These are phyloP conservation scores for Luzula sylvatica DNA, from an alignment of 176 grass and related monocot genomes.

Conservation along the genomic window DNA sequence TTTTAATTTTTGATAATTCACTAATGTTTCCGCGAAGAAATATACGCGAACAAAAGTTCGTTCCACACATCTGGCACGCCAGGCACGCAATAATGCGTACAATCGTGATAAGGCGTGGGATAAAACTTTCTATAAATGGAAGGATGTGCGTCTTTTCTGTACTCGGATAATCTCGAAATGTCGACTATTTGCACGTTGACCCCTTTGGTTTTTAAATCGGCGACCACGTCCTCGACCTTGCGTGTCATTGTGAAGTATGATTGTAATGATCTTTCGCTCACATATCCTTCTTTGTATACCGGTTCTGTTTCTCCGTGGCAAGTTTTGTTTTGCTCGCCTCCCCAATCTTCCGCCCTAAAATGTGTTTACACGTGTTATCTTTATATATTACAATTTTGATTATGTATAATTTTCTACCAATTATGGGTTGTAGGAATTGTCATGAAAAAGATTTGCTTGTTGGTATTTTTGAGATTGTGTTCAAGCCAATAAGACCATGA, in stretches of 20 bases:
- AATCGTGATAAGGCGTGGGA: slow-evolving; percentile 49
- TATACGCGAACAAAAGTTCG: slow-evolving; percentile 42
- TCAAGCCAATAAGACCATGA: slow-evolving; percentile 53
- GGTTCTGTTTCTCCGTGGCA: slow-evolving; percentile 54
- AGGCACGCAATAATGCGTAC: slow-evolving; percentile 77
- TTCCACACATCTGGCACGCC: slow-evolving; percentile 79
- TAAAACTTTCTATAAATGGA: slow-evolving; percentile 44
- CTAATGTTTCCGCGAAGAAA: no score
- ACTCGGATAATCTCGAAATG: slow-evolving; percentile 56
- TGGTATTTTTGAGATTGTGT: slow-evolving; percentile 32
- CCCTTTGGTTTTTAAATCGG: slow-evolving; percentile 26
- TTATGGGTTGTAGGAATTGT: slow-evolving; percentile 65
- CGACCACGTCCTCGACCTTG: slow-evolving; percentile 20
- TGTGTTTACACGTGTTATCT: background rate
- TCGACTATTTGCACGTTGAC: slow-evolving; percentile 55
- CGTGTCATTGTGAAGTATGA: slow-evolving; percentile 46
- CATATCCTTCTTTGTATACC: slow-evolving; percentile 23
- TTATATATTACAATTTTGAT: no score
- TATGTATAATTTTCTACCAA: slow-evolving; percentile 29
- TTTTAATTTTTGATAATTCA: no score
- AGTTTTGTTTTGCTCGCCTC: slow-evolving; percentile 30
- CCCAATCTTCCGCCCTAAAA: slow-evolving; percentile 50
- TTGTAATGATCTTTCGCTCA: slow-evolving; percentile 19
- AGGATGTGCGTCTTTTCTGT: slow-evolving; percentile 60
- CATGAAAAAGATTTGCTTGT: slow-evolving; percentile 62